Evolutionary conservation across 2,329 filamentous ascomycete species (phyloP).

Genomic region (Penicillium vulpinum): DNA sequence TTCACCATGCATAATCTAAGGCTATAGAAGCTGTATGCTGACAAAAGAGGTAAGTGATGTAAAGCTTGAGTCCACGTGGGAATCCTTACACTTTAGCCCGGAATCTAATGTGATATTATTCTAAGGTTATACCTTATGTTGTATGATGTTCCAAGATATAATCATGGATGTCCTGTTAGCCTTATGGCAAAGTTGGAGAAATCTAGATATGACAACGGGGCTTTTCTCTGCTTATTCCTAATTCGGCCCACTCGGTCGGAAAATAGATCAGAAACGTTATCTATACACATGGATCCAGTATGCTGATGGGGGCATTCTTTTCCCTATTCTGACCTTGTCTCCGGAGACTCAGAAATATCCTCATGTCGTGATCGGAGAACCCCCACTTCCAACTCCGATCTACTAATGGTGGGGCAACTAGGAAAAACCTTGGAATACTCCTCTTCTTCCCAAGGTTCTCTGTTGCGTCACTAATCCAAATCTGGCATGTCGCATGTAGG

Average conservation of each 20-base stretch:
- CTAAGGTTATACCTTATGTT: no score
- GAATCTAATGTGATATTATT: not conserved
- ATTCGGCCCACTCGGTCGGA: not conserved
- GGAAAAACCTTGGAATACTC: not conserved
- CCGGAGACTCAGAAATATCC: not conserved
- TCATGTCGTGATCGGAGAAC: not conserved
- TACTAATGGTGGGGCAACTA: conserved; percentile 3
- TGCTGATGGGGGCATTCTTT: not conserved
- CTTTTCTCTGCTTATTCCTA: not conserved
- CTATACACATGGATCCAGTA: not conserved
- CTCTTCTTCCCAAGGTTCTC: not conserved
- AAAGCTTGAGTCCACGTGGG: conserved; percentile 21
- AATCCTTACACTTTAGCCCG: not conserved
- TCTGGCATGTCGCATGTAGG: not conserved
- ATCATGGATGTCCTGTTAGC: conserved; percentile 3
- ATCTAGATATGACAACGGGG: not conserved
- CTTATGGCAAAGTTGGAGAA: not conserved
- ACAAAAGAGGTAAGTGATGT: conserved; percentile 12
- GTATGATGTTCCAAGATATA: not conserved
- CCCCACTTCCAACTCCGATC: conserved; percentile 5
- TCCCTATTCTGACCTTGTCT: not conserved
- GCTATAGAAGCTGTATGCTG: not conserved
- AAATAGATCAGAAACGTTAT: not conserved
- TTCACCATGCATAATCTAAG: not conserved
- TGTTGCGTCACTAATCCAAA: not conserved